Conservation (phyloP, 2,329 filamentous ascomycete genomes). For the Fusarium sp. region DNA sequence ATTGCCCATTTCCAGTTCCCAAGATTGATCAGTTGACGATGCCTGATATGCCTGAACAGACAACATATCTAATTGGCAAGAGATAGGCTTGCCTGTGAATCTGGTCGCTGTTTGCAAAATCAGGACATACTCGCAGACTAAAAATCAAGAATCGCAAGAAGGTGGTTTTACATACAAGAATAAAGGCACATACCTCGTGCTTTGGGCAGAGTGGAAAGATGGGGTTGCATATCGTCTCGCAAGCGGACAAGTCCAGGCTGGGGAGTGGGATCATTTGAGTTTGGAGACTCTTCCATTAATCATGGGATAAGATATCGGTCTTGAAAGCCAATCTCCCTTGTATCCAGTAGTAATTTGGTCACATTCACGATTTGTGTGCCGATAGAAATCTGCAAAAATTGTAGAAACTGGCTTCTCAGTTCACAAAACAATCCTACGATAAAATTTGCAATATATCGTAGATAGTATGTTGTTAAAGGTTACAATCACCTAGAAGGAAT, state of each 20-base stretch:
- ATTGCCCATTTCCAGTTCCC: constrained; percentile 7
- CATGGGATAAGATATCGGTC: too few relatives aligned
- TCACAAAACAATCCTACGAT: too few relatives aligned
- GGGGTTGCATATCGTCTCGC: constrained; percentile 3
- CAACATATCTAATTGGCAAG: neutral
- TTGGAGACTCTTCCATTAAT: too few relatives aligned
- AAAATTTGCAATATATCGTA: too few relatives aligned
- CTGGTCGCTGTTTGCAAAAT: constrained; percentile 1
- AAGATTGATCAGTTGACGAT: constrained; percentile 6
- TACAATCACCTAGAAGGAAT: too few relatives aligned
- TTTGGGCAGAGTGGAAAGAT: constrained; percentile 18
- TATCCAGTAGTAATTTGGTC: too few relatives aligned
- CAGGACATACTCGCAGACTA: neutral
- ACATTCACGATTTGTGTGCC: too few relatives aligned
- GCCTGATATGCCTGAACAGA: constrained; percentile 17
- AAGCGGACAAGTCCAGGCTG: neutral
- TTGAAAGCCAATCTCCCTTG: too few relatives aligned
- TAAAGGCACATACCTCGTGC: neutral
- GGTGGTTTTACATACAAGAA: neutral
- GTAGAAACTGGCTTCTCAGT: too few relatives aligned
- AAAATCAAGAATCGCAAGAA: neutral
- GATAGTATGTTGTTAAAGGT: too few relatives aligned
- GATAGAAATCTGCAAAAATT: too few relatives aligned
- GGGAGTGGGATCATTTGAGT: neutral
- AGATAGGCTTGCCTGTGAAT: neutral